Evolutionary conservation across 768 basidiomycete species (phyloP).

Genomic region (Rhodotorula taiwanensis): DNA sequence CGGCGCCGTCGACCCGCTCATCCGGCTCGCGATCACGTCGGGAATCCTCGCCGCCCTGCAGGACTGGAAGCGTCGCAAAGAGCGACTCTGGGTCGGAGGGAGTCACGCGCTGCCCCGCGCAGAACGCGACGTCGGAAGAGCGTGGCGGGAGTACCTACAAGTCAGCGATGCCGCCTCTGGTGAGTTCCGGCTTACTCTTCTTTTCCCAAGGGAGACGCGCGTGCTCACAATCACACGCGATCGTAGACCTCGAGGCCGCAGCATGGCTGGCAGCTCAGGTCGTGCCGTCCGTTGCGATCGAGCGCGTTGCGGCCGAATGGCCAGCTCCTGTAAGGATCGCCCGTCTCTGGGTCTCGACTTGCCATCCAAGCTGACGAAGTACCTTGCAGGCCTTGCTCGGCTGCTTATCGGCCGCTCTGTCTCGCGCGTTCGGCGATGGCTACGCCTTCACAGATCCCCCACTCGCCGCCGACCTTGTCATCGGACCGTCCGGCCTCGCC

Average conservation of each 20-base stretch:
- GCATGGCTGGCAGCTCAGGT: conserved; percentile 35
- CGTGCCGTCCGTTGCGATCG: conserved; percentile 11
- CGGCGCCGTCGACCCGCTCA: conserved; percentile 1
- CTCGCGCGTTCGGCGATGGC: conserved; percentile 25
- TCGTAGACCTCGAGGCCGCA: neutral
- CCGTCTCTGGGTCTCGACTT: no score
- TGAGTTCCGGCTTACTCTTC: neutral
- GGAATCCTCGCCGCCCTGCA: conserved; percentile 26
- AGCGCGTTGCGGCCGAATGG: conserved; percentile 3
- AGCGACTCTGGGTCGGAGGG: conserved; percentile 28
- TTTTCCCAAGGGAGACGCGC: no score
- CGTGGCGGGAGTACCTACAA: conserved; percentile 8
- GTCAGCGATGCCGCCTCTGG: no score
- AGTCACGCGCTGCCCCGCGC: conserved; percentile 6
- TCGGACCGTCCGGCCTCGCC: conserved; percentile 5
- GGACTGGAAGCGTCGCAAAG: conserved; percentile 27
- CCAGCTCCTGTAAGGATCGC: neutral
- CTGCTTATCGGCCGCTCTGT: conserved; percentile 15
- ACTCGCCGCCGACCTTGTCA: conserved; percentile 18
- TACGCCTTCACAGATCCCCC: conserved; percentile 21
- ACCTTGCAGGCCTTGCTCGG: conserved; percentile 17
- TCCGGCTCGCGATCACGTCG: conserved; percentile 9
- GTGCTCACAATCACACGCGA: no score
- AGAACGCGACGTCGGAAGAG: conserved; percentile 12
- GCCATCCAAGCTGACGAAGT: no score